Conservation (phyloP, 441 rosid genomes). For the Adansonia gregorii region DNA sequence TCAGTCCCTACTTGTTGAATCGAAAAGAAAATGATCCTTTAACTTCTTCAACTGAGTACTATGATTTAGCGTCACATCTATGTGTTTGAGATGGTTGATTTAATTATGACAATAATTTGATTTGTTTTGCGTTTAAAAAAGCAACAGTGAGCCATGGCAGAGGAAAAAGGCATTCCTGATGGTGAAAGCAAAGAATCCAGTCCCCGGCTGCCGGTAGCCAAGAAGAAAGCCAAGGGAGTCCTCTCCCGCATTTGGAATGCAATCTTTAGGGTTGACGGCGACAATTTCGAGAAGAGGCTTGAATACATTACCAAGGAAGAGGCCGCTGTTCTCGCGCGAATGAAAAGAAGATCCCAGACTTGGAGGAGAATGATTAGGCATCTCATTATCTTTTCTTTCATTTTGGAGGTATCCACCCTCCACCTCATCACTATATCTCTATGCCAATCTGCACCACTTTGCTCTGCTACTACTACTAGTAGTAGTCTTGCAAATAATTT, state of each 20-base stretch:
- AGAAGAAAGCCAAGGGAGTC: slow-evolving; percentile 62
- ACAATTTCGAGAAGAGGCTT: slow-evolving; percentile 89
- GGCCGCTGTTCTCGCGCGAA: slow-evolving; percentile 62
- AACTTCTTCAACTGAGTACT: not conserved
- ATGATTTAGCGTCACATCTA: not conserved
- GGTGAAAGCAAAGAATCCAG: slow-evolving; percentile 38
- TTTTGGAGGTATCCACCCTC: not conserved
- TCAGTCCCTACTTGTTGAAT: not conserved
- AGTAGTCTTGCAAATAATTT: not conserved
- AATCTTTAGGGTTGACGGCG: slow-evolving; percentile 56
- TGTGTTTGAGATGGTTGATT: not conserved
- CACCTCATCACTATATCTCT: not conserved
- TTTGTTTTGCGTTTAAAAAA: not conserved
- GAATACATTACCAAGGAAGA: slow-evolving; percentile 80
- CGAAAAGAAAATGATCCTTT: not conserved
- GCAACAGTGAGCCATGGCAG: slow-evolving; percentile 37
- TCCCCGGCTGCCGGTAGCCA: slow-evolving; percentile 29
- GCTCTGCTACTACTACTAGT: not conserved
- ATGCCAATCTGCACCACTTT: not conserved
- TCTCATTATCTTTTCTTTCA: slow-evolving; percentile 44
- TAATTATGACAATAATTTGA: not conserved
- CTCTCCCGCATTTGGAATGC: slow-evolving; percentile 77
- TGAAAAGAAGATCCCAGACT: slow-evolving; percentile 38
- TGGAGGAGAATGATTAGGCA: not conserved
- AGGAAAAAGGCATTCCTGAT: slow-evolving; percentile 37